A percentile compares a stretch with the other conserved stretches of the same genome.
Conservation (phyloP, 345 rosid genomes). For the Dipteronia sinensis region DNA sequence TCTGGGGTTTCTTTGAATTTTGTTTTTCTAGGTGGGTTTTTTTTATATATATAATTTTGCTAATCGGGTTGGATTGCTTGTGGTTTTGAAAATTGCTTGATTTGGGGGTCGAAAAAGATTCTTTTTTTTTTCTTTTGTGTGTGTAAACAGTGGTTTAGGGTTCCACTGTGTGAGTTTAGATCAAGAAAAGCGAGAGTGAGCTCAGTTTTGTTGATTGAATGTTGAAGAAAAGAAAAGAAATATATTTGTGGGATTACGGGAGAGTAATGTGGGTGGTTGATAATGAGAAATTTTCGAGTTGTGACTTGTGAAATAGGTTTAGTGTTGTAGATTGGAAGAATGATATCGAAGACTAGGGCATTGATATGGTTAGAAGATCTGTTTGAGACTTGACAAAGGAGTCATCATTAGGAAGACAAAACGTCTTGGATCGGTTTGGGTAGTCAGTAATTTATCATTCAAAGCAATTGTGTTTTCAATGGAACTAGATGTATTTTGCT, state of each 20-base stretch:
- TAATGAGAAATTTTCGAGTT: neutral
- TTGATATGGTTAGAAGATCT: neutral
- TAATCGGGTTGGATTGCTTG: neutral
- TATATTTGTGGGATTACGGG: neutral
- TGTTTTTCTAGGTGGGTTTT: neutral
- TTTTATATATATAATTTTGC: neutral
- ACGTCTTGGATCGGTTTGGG: neutral
- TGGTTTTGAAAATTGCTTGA: conserved; percentile 7
- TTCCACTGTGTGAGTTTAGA: conserved; percentile 8
- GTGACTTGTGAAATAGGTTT: neutral
- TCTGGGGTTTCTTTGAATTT: conserved; percentile 11
- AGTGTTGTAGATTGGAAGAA: neutral
- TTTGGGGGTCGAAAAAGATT: conserved; percentile 18
- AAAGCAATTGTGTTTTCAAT: neutral
- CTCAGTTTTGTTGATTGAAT: neutral
- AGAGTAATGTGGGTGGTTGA: neutral
- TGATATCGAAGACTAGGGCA: neutral
- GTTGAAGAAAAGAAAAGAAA: neutral
- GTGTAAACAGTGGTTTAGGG: conserved; percentile 21
- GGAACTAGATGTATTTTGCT: neutral
- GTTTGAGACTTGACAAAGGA: neutral
- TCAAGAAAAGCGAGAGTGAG: neutral
- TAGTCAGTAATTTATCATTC: neutral
- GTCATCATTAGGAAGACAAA: neutral
- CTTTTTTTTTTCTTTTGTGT: neutral